Conservation (phyloP, 2,329 filamentous ascomycete genomes). For the Venturia asperata region DNA sequence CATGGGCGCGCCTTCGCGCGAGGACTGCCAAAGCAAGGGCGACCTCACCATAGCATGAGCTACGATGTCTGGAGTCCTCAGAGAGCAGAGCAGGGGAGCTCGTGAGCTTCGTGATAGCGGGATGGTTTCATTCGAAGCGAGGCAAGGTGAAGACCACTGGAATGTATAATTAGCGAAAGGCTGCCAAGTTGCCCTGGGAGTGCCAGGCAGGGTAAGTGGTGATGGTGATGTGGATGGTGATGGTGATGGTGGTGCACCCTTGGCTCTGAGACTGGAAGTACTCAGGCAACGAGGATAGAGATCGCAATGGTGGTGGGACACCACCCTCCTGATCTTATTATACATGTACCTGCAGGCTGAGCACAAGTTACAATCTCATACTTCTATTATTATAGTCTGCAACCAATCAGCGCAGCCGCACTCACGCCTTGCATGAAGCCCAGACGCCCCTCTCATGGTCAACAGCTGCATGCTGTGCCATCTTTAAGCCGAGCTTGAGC, state of each 20-base stretch:
- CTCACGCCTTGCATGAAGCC: background rate
- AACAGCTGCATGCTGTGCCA: background rate
- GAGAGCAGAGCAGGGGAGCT: background rate
- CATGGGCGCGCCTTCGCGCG: background rate
- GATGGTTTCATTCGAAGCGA: background rate
- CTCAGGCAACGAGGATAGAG: background rate
- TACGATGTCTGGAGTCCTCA: background rate
- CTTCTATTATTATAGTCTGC: background rate
- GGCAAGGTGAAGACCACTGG: background rate
- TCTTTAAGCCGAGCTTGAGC: too few species aligned
- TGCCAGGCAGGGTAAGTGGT: background rate
- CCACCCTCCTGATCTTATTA: too few species aligned
- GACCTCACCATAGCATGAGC: background rate
- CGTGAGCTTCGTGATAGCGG: background rate
- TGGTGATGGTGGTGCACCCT: background rate
- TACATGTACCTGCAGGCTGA: too few species aligned
- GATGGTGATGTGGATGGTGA: background rate
- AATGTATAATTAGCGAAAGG: constrained; percentile 3
- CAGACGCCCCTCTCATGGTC: background rate
- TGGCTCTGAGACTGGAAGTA: background rate
- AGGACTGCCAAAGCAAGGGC: constrained; percentile 5
- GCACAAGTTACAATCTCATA: too few species aligned
- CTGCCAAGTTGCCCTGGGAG: background rate
- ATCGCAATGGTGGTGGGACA: background rate
- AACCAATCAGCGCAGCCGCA: background rate